Conservation (phyloP, 1,284 basidiomycete genomes). For the Moniliophthora roreri region DNA sequence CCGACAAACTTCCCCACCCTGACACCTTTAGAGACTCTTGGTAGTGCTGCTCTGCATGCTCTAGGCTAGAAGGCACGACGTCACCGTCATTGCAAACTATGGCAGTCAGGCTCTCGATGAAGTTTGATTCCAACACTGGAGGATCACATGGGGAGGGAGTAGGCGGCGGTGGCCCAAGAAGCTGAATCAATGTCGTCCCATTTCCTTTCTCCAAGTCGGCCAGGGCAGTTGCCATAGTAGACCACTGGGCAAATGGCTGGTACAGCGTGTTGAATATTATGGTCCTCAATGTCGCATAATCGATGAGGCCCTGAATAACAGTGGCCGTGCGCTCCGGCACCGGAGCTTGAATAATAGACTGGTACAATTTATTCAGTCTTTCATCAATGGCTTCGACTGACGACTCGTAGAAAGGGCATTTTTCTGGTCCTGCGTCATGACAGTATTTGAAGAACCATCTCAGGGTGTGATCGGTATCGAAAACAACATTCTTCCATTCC, state of each 20-base stretch:
- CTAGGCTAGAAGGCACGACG: no score
- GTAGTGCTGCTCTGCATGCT: no score
- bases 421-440: constrained; percentile 20
- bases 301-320: background rate
- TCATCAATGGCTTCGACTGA: constrained; percentile 22
- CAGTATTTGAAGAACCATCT: constrained; percentile 25
- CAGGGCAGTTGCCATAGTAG: constrained; percentile 34
- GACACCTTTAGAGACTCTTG: no score
- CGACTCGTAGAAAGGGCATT: constrained; percentile 26
- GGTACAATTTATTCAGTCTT: constrained; percentile 23
- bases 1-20: no score
- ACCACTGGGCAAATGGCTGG: constrained; percentile 27
- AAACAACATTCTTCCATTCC: no score
- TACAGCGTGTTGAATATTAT: background rate
- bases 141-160: background rate
- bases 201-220: constrained; percentile 36
- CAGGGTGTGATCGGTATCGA: constrained; percentile 11
- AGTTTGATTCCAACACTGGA: no score
- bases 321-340: constrained; percentile 15
- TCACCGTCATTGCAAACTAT: no score
- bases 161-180: constrained; percentile 6
- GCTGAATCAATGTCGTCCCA: constrained; percentile 27
- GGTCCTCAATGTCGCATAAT: background rate
- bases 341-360: constrained; percentile 16
- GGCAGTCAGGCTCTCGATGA: no score